A percentile compares a stretch with the other conserved stretches of the same genome.
These are phyloP conservation scores for Ceratocystis harringtonii DNA, from an alignment of 2,329 filamentous ascomycete genomes.

Conservation along the genomic window DNA sequence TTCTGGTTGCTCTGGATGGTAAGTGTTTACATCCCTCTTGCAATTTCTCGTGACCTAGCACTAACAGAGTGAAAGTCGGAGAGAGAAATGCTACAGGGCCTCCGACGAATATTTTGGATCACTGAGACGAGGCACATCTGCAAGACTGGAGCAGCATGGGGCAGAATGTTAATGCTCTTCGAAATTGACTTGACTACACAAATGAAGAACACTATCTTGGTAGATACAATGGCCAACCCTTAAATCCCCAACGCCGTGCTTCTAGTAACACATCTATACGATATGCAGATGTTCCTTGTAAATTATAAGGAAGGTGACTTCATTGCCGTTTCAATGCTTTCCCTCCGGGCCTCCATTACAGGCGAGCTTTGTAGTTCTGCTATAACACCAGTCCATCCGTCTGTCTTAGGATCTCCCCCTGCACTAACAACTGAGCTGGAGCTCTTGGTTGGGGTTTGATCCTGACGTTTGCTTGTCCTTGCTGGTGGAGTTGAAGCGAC, in stretches of 20 bases:
- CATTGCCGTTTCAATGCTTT: slow-evolving; percentile 40
- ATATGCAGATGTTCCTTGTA: neutral
- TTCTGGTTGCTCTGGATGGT: slow-evolving; percentile 69
- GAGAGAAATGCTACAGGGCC: slow-evolving; percentile 41
- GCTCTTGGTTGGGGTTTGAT: slow-evolving; percentile 4
- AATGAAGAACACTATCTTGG: neutral
- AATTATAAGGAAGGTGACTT: neutral
- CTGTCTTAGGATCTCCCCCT: slow-evolving; percentile 21
- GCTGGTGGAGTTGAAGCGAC: slow-evolving; percentile 4
- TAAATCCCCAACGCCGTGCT: too few relatives aligned
- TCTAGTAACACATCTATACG: too few relatives aligned
- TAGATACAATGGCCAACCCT: too few relatives aligned
- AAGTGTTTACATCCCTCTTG: slow-evolving; percentile 23
- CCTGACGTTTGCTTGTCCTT: slow-evolving; percentile 1
- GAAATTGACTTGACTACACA: neutral
- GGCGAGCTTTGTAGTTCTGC: slow-evolving; percentile 47
- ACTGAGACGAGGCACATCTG: slow-evolving; percentile 17
- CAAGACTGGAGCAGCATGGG: too few relatives aligned
- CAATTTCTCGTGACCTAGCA: neutral
- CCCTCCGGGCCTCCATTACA: slow-evolving; percentile 39
- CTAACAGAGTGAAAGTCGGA: slow-evolving; percentile 33
- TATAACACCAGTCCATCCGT: slow-evolving; percentile 49
- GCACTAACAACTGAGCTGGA: slow-evolving; percentile 11
- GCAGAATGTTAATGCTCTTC: too few relatives aligned
- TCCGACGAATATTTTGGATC: slow-evolving; percentile 24